These are phyloP conservation scores for Alopecurus myosuroides DNA, from an alignment of 176 grass and related monocot species.

Conservation along the genomic window DNA sequence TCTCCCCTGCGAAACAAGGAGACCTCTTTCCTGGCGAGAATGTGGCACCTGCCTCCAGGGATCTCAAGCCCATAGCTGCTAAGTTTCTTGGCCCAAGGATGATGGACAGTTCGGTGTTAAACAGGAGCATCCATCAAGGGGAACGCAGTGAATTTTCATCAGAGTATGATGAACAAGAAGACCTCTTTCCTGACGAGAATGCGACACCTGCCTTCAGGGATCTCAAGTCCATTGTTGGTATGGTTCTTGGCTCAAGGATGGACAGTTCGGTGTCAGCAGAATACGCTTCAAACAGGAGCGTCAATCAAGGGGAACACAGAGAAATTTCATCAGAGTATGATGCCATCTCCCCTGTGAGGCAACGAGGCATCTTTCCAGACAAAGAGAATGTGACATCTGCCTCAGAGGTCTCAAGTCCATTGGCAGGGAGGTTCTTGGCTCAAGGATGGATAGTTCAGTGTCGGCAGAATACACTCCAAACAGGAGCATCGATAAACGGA, in stretches of 20 bases:
- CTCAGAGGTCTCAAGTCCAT: conserved; percentile 33
- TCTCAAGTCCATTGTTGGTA: conserved; percentile 27
- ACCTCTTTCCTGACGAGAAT: conserved; percentile 46
- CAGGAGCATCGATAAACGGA: not conserved
- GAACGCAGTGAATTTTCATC: conserved; percentile 11
- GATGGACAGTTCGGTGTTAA: conserved; percentile 32
- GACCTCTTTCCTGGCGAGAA: conserved; percentile 44
- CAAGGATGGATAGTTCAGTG: conserved; percentile 33
- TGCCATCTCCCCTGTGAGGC: conserved; percentile 18
- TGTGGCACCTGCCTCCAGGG: conserved; percentile 40
- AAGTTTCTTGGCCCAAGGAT: conserved; percentile 46
- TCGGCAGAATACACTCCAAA: conserved; percentile 14
- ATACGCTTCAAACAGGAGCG: conserved; percentile 14
- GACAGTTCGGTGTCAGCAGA: conserved; percentile 20
- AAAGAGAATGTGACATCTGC: conserved; percentile 51
- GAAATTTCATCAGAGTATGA: conserved; percentile 21
- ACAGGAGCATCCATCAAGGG: not conserved
- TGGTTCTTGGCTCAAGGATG: conserved; percentile 49
- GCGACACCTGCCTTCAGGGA: conserved; percentile 34
- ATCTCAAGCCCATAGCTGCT: conserved; percentile 26
- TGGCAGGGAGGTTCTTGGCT: conserved; percentile 44
- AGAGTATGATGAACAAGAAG: conserved; percentile 28
- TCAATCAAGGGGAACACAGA: not conserved
- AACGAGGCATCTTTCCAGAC: conserved; percentile 32
- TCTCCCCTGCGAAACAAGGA: conserved; percentile 25